These are phyloP conservation scores for Didymella pomorum DNA, from an alignment of 2,329 filamentous ascomycete genomes.

Conservation along the genomic window DNA sequence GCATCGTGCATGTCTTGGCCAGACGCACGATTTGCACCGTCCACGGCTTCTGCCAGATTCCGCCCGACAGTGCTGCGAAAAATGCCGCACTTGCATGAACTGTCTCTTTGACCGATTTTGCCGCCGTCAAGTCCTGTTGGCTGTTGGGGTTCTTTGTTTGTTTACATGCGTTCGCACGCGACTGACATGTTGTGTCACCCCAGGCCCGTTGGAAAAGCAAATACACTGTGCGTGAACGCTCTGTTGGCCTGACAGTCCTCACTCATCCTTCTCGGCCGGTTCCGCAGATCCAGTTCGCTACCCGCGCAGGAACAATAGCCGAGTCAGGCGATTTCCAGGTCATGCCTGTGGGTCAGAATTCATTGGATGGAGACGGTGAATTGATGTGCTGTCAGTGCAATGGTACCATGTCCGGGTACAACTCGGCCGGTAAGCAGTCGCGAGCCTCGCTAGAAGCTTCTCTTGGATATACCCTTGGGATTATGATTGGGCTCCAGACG, in stretches of 20 bases:
- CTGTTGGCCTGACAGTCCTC: conserved; percentile 3
- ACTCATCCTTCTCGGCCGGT: conserved; percentile 17
- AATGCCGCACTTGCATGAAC: conserved; percentile 46
- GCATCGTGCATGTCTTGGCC: conserved; percentile 23
- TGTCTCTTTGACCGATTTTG: conserved; percentile 4
- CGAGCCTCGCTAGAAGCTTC: conserved; percentile 14
- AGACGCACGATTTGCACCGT: conserved; percentile 20
- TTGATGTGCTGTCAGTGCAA: conserved; percentile 21
- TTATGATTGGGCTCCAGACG: conserved; percentile 7
- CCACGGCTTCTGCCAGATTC: conserved; percentile 18
- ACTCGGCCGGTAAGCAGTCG: conserved; percentile 15
- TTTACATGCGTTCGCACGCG: conserved; percentile 2
- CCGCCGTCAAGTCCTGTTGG: not conserved
- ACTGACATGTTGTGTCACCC: not conserved
- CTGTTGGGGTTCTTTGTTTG: not conserved
- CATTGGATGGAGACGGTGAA: conserved; percentile 21
- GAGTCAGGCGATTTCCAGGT: conserved; percentile 15
- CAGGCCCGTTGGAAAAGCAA: not conserved
- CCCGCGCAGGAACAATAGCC: conserved; percentile 16
- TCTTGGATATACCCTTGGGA: not conserved
- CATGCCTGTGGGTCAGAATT: conserved; percentile 13
- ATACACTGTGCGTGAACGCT: conserved; percentile 2
- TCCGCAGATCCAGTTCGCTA: conserved; percentile 21
- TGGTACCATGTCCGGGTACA: conserved; percentile 11
- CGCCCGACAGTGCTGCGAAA: conserved; percentile 25